phyloP scores from a whole-genome alignment of 176 grass and related monocot genomes.

The Rhipidocladum racemiflorum region DNA sequence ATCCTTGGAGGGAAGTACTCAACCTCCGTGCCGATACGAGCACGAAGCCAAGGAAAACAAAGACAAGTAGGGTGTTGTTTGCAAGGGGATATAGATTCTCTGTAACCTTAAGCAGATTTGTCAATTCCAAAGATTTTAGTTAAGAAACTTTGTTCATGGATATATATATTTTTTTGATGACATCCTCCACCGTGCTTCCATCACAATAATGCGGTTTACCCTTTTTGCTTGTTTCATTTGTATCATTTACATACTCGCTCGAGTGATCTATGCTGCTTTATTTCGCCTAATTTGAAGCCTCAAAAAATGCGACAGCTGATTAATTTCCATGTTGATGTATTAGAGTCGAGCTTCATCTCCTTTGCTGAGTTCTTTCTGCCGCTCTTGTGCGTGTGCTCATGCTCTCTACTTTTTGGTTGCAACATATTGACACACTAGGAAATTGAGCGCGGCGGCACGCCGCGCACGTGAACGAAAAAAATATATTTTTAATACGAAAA shows the following conservation, averaged over 20 bases:
- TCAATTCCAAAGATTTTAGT: neutral
- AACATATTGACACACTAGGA: no score
- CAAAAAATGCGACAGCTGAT: neutral
- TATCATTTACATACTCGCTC: neutral
- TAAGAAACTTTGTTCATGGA: neutral
- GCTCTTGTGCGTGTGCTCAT: neutral
- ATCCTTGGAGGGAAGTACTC: no score
- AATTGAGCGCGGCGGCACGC: no score
- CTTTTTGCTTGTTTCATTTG: neutral
- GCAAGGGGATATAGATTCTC: neutral
- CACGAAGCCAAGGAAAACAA: slow-evolving; percentile 25
- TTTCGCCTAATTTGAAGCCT: neutral
- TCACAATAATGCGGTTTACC: neutral
- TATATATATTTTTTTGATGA: neutral
- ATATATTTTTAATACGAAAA: no score
- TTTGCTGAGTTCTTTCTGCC: neutral
- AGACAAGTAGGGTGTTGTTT: slow-evolving; percentile 18
- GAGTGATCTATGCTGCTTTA: neutral
- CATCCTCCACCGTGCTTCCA: neutral
- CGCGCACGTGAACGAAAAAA: no score
- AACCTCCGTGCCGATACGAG: slow-evolving; percentile 33
- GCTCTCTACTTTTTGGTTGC: neutral
- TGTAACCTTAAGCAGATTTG: neutral
- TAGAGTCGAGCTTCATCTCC: neutral
- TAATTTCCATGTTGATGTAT: neutral